Evolutionary conservation across 2,329 filamentous ascomycete species (phyloP).

Genomic region (Botryotinia calthae): DNA sequence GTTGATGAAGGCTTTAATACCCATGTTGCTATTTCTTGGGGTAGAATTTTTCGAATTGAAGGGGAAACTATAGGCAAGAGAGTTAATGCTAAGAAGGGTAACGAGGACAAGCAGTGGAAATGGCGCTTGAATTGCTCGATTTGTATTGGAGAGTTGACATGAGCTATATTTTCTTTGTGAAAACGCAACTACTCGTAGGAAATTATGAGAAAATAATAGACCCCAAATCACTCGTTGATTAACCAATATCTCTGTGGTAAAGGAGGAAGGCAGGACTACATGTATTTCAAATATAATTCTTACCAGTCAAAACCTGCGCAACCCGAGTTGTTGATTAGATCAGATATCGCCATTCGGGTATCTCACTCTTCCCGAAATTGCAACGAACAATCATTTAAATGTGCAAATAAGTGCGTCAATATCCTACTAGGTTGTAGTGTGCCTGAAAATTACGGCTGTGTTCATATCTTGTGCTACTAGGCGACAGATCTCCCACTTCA

Average conservation of each 20-base stretch:
- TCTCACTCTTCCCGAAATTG: background rate
- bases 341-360: background rate
- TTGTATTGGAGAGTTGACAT: background rate
- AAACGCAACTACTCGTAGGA: background rate
- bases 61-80: background rate
- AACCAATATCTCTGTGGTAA: background rate
- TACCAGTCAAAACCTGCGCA: background rate
- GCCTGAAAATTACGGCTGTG: background rate
- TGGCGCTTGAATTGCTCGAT: background rate
- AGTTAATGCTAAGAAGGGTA: background rate
- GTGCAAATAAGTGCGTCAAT: background rate
- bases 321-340: background rate
- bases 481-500: background rate
- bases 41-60: background rate
- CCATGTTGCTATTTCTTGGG: background rate
- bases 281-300: background rate
- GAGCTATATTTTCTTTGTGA: background rate
- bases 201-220: background rate
- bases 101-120: background rate
- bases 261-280: background rate
- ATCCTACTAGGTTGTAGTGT: background rate
- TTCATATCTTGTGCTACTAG: background rate
- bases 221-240: background rate
- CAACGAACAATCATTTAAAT: background rate
- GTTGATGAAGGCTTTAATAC: no score